A percentile compares a stretch with the other conserved stretches of the same genome.
phyloP scores from a whole-genome alignment of 805 yeast species.

The Pichia eremophila region DNA sequence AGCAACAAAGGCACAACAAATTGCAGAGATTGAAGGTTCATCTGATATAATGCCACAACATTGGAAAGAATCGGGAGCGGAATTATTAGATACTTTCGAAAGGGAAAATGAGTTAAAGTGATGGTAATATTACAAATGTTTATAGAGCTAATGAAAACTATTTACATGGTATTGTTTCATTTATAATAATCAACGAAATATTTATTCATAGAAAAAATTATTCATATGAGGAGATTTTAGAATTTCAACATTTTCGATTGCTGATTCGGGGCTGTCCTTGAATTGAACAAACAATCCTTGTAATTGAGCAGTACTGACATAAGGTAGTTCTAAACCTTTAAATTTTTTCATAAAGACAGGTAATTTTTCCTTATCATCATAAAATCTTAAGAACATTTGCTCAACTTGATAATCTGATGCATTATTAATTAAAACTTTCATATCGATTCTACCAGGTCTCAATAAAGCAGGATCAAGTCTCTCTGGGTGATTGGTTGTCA shows the following conservation, averaged over 20 bases:
- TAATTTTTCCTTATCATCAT: slow-evolving; percentile 52
- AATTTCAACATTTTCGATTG: slow-evolving; percentile 54
- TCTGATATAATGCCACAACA: slow-evolving; percentile 35
- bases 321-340: slow-evolving; percentile 37
- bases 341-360: slow-evolving; percentile 41
- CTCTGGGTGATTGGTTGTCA: slow-evolving; percentile 98
- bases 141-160: background rate
- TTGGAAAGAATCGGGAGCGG: slow-evolving; percentile 24
- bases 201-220: slow-evolving; percentile 24
- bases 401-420: slow-evolving; percentile 78
- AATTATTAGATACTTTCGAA: slow-evolving; percentile 10
- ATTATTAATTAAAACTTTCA: slow-evolving; percentile 70
- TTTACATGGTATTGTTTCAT: too few species aligned
- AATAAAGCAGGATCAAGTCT: slow-evolving; percentile 84
- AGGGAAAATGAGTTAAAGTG: background rate
- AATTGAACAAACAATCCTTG: slow-evolving; percentile 93
- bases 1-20: slow-evolving; percentile 29
- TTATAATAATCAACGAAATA: background rate
- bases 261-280: slow-evolving; percentile 71
- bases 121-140: background rate
- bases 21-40: slow-evolving; percentile 33
- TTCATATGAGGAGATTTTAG: slow-evolving; percentile 29
- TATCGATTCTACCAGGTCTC: slow-evolving; percentile 92
- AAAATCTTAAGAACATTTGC: slow-evolving; percentile 82
- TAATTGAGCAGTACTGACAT: slow-evolving; percentile 83